Conservation (phyloP, 441 rosid genomes). For the Pelargonium citronellum region DNA sequence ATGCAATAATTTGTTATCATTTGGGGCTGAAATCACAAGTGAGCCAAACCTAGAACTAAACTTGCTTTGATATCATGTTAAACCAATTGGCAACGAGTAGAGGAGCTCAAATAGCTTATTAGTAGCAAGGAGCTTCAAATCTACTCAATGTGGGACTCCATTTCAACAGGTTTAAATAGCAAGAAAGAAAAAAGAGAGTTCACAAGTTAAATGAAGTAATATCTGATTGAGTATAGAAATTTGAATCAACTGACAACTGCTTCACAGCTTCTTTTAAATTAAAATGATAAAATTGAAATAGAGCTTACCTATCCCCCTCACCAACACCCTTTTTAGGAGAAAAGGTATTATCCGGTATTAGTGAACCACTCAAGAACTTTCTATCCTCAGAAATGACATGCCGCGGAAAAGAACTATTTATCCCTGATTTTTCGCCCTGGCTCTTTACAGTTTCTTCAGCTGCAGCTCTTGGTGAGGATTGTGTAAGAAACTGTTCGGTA, state of each 20-base stretch:
- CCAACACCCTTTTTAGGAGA: conserved; percentile 47
- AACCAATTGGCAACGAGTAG: background rate
- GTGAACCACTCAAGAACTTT: conserved; percentile 57
- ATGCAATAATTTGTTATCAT: no score
- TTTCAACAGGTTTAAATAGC: background rate
- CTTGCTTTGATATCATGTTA: background rate
- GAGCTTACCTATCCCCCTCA: conserved; percentile 64
- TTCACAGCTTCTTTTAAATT: background rate
- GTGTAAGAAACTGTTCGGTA: conserved; percentile 35
- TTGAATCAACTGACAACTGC: background rate
- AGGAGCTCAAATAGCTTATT: background rate
- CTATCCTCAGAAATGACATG: conserved; percentile 45
- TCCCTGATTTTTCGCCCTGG: conserved; percentile 40
- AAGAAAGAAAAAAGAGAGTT: background rate
- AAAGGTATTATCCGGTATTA: conserved; percentile 49
- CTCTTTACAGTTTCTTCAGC: conserved; percentile 37
- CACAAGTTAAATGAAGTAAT: background rate
- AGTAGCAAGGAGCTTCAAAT: background rate
- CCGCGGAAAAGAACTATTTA: conserved; percentile 38
- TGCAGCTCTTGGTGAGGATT: conserved; percentile 36
- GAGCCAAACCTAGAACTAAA: background rate
- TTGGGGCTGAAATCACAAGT: background rate
- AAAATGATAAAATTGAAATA: conserved; percentile 1
- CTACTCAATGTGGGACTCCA: conserved; percentile 3
- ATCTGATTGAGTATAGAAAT: background rate